Conservation (phyloP, 176 grass and related monocot species). For the Rhynchospora breviuscula region DNA sequence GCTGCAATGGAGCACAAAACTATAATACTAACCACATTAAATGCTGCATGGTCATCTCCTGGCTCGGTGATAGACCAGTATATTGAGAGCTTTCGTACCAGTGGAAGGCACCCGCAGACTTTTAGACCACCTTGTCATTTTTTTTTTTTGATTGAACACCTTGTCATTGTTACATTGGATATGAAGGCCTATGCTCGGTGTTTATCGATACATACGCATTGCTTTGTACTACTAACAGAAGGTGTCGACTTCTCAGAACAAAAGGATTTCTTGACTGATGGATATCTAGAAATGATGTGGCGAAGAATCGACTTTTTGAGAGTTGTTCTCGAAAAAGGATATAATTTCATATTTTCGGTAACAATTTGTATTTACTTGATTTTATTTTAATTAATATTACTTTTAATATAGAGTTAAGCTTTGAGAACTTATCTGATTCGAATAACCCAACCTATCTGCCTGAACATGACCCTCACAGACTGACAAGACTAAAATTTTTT, state of each 20-base stretch:
- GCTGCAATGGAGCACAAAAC: conserved; percentile 58
- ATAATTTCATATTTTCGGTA: conserved; percentile 76
- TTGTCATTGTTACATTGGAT: conserved; percentile 64
- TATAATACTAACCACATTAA: conserved; percentile 57
- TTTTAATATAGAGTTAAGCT: too few species aligned
- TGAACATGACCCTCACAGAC: too few species aligned
- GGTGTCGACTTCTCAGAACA: conserved; percentile 52
- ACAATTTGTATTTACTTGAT: background rate
- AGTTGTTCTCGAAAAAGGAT: conserved; percentile 56
- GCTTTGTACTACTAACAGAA: conserved; percentile 35
- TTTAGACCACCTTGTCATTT: conserved; percentile 57
- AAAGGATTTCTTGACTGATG: too few species aligned
- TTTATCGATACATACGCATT: conserved; percentile 43
- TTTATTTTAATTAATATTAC: background rate
- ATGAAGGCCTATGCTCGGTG: conserved; percentile 12
- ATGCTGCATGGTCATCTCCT: conserved; percentile 52
- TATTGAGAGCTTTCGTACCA: conserved; percentile 68
- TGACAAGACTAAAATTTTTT: too few species aligned
- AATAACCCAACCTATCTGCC: too few species aligned
- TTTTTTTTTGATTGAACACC: too few species aligned
- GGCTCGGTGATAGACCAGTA: conserved; percentile 66
- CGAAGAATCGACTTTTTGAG: conserved; percentile 41
- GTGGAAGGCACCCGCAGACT: conserved; percentile 41
- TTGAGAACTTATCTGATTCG: too few species aligned
- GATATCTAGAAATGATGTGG: too few species aligned